Base-by-base conservation (phyloP, 345 rosid genomes). In the Bretschneidera sinensis region DNA sequence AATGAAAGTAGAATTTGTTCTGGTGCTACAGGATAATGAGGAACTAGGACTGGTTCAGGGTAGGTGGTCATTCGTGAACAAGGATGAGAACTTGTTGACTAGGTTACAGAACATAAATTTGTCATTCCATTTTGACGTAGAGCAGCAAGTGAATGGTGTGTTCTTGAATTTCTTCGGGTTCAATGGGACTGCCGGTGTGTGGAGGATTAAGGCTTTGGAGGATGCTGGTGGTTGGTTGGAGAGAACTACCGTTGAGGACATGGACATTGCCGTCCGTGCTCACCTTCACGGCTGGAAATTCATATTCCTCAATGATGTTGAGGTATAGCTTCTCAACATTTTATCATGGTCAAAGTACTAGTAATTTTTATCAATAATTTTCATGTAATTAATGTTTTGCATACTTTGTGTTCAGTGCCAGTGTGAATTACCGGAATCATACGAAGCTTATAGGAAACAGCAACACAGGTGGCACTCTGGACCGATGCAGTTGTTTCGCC, bases 401-500 rank as follows among this genome's bases (percentile, higher is more conserved):
- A 22, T 51, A 34, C 74, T 1, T 63, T 20, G 31, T 24, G 50
- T 71, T 57, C 85, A 91, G 98, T 86, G 96, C 69, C 91, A 81
- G 59, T 91, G 98, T 54, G 98, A 91, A 69, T 63, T 91, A 54
- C 98, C 98, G 0, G 98, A 91, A 68, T 91, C 98, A 9, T 91
- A 91, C 48, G 98, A 91, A 72, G 98, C 98, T 49, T 91, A 91
- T 69, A 78, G 95, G 61, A 91, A 91, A 70, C 98, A 91, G 47
- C 98, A 91, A 61, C 98, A 91, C 52, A 66, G 98, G 68, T 91
- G 98, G 98, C 98, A 91, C 74, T 91, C 98, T 15, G 98, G 98
- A 48, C 98, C 98, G 1, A 91, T 91, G 98, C 98, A 91, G 71
- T 70, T 91, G 69, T 91, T 91, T 65, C 89, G 98, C 60, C 91